Base-by-base conservation (phyloP, 2,329 filamentous ascomycete species). In the Mariannaea elegans region DNA sequence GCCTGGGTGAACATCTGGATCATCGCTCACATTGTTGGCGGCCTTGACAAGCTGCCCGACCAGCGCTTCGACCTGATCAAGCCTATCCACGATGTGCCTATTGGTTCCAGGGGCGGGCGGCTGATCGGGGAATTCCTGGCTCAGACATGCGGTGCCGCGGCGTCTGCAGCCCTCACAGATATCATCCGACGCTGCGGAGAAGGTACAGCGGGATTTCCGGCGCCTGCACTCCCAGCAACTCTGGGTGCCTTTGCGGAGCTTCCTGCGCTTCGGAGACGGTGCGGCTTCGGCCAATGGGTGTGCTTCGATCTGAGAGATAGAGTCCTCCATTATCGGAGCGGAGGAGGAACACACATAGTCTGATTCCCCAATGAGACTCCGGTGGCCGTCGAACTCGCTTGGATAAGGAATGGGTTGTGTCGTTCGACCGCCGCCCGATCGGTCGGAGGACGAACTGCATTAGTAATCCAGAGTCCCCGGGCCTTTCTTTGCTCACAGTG, bases 181-280 rank as follows among this genome's bases (percentile, higher is more conserved):
- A 2, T 71, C 56, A 5, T 79, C 76, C 3, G 72, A 64, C 4
- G 76, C 67, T 0, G 73, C 64, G 10, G 73, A 69, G 59, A 83
- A 81, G 14, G 76, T 78, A 66, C 84, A 87, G 2, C 78, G 75
- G 5, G 81, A 77, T 72, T 87, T 87, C 21, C 83, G 78, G 49
- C 81, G 78, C 71, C 84, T 84, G 76, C 84, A 87, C 64, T 86
- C 83, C 83, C 84, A 86, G 69, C 84, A 87, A 56, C 82, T 85
- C 24, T 73, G 76, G 0, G 84, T 87, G n/a, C 84, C 84, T 52
- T 85, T 86, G 19, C 83, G 80, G 19, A 84, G 21, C 58, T 70
- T 72, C 10, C 68, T 61, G 18, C 65, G 61, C 31, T 70, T 70
- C 16, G 51, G 21, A 2, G 45, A 60, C 16, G 65, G 63, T 2